A percentile compares a stretch with the other conserved stretches of the same genome.
Conservation (phyloP, 352 stramenopile genomes). For the Nothophytophthora sp. region DNA sequence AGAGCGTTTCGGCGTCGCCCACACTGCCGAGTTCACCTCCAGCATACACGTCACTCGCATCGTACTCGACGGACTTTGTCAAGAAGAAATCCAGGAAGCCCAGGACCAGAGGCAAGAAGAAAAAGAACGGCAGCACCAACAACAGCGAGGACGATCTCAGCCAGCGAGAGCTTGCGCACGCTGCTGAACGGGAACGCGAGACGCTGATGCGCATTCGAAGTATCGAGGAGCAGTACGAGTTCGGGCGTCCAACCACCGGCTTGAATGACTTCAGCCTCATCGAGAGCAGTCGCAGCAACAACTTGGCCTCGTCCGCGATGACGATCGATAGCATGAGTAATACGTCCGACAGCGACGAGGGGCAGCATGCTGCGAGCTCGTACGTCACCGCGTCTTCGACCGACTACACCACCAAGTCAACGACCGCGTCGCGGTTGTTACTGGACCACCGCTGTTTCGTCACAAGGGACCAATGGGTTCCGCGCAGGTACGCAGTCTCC, state of each 20-base stretch:
- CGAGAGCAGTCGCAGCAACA: not conserved
- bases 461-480: conserved; percentile 51
- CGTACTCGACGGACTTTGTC: not conserved
- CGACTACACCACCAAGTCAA: not conserved
- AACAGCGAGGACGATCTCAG: conserved; percentile 26
- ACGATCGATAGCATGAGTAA: conserved; percentile 9
- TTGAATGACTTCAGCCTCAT: not conserved
- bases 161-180: not conserved
- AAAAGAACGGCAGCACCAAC: conserved; percentile 19
- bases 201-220: not conserved
- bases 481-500: conserved; percentile 26
- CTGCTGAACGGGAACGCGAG: not conserved
- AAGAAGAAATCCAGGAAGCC: conserved; percentile 19
- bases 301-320: conserved; percentile 1
- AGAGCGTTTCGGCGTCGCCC: not conserved
- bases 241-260: conserved; percentile 5
- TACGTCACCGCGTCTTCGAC: conserved; percentile 4
- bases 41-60: not conserved
- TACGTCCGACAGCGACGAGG: conserved; percentile 14
- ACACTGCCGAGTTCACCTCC: not conserved
- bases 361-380: not conserved
- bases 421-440: conserved; percentile 25
- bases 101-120: conserved; percentile 6
- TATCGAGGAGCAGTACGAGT: conserved; percentile 21
- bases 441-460: conserved; percentile 73